Evolutionary conservation across 306 rosid genomes (phyloP), one percentile per base, ranked within the genome.

Genomic region (Astragalus glycyphyllos): DNA sequence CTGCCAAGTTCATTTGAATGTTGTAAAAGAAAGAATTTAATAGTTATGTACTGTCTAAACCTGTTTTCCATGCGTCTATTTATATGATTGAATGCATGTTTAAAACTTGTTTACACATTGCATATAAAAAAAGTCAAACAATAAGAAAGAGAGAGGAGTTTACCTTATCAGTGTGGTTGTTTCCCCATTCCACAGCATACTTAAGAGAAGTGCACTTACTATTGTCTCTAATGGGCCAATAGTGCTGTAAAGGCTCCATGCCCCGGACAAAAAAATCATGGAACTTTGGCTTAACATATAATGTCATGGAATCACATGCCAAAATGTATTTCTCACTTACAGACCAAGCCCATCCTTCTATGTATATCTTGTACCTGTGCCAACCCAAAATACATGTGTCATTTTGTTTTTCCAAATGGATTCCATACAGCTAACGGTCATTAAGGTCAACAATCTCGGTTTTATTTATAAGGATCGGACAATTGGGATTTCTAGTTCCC

Each of bases 341-440:
- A 0, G 97, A 93, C 98, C 98, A 93, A 34, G 90, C 96, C 89
- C 88, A 86, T 77, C 98, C 98, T 79, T 93, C 98, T 74, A 84
- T 61, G 72, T 93, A 93, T 58, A 93, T 90, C 69, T 93, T 93
- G 35, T 87, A 90, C 69, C 96, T 91, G 44, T 65, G 15, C 13
- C 53, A 34, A 61, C 5, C 5, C 23, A 55, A 16, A 15, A 23
- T 7, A 67, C 9, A 32, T 12, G n/a, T 38, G 32, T 73, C 20
- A 41, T 47, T 75, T 0, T 65, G 4, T 37, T 15, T 26, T 26
- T 26, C 31, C 3, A 26, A 26, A 26, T 26, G 31, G 31, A 26
- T 26, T 26, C 3, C 3, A 26, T 26, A 26, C 31, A 26, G 31
- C 3, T 26, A 26, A 3, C 31, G 3, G 3, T 26, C 31, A 2